Base-by-base conservation (phyloP, 495 filamentous ascomycete species). In the Penicillium tannophilum region DNA sequence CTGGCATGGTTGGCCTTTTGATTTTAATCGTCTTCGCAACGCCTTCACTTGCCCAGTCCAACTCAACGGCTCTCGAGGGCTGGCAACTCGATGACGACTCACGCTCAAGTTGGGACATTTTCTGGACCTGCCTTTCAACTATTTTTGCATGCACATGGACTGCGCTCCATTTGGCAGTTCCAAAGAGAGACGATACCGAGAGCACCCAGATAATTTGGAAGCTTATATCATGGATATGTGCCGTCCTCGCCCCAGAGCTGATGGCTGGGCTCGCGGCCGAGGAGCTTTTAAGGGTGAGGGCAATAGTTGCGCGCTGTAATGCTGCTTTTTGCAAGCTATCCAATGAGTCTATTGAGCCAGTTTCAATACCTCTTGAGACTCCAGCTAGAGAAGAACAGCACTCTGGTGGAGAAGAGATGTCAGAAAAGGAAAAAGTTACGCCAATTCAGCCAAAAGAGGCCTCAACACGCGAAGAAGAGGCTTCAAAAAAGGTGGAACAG, bases 131-230 rank as follows among this genome's bases (percentile, higher is more conserved):
- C 45, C 36, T 63, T 31, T 58, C 64, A 11, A 63, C 58, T n/a
- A 66, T 66, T 2, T 23, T 66, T 47, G 61, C 64, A 12, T 59
- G 64, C 23, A 66, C 57, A 31, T 66, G 58, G 61, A 64, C 64
- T 35, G 43, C 54, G 8, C 63, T 66, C 23, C 63, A 63, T 10
- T 11, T 52, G 14, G 7, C 52, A n/a, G 56, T 58, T 10, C 56
- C 56, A 36, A 36, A 3, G 30, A 35, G 49, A 14, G 20, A 49
- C 24, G 11, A 48, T 11, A 39, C 24, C 6, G 31, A 58, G n/a
- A 11, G 36, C n/a, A 6, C 0, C 5, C 30, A 10, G 7, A 43
- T n/a, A 4, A 1, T 53, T 19, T 36, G 4, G 5, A 64, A 58
- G 41, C 14, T 45, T 12, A 5, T n/a, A 7, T 16, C 8, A 30